These are phyloP conservation scores for Venturia oleaginea DNA, from an alignment of 2,329 filamentous ascomycete species.

Conservation along the genomic window DNA sequence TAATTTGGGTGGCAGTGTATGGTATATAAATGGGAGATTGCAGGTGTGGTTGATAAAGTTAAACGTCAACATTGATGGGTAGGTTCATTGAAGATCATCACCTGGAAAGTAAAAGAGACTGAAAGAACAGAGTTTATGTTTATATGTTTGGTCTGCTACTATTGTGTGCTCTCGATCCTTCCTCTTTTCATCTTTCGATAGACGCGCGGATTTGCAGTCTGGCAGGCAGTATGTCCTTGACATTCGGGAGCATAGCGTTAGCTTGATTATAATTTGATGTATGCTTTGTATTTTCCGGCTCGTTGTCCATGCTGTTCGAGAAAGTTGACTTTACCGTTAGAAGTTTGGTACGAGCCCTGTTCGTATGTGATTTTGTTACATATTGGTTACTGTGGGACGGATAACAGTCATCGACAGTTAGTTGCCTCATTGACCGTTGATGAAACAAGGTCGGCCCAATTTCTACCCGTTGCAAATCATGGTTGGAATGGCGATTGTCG, in stretches of 20 bases:
- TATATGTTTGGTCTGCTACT: not conserved
- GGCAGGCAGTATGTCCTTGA: not conserved
- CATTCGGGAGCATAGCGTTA: not conserved
- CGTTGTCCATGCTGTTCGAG: not conserved
- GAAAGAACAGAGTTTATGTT: not conserved
- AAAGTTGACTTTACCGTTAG: not conserved
- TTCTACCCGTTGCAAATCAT: no score
- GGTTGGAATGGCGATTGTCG: not conserved
- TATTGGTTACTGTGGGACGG: no score
- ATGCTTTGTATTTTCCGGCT: not conserved
- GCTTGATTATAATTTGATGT: not conserved
- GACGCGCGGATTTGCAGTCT: not conserved
- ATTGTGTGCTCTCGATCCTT: not conserved
- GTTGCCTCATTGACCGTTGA: no score
- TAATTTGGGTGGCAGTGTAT: constrained; percentile 1
- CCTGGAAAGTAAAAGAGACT: not conserved
- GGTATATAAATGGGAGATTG: not conserved
- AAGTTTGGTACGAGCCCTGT: no score
- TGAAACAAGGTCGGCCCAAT: no score
- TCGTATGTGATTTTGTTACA: no score
- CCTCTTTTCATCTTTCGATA: not conserved
- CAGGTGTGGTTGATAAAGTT: not conserved
- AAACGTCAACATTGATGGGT: not conserved
- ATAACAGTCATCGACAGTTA: no score
- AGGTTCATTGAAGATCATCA: not conserved